Conservation (phyloP, 2,329 filamentous ascomycete genomes). For the Monilinia aucupariae region DNA sequence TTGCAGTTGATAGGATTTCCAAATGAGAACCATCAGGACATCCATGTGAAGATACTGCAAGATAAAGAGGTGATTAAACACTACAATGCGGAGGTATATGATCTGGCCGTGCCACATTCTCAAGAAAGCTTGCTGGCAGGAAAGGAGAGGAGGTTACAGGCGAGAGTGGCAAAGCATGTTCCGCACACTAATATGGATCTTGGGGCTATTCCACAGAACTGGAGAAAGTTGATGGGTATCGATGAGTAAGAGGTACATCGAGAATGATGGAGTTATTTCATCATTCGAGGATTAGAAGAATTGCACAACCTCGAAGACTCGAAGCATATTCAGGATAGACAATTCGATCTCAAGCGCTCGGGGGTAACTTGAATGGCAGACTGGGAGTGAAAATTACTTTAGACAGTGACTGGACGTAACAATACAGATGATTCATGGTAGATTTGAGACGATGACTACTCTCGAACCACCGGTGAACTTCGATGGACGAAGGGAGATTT, state of each 20-base stretch:
- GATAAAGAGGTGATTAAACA: slow-evolving; percentile 6
- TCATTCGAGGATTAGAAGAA: not conserved
- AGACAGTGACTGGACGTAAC: not conserved
- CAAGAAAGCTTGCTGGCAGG: not conserved
- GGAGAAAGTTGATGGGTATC: not conserved
- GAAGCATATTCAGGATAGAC: not conserved
- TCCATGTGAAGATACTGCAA: not conserved
- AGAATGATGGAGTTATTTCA: not conserved
- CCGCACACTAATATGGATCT: not conserved
- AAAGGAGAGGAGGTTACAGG: not conserved
- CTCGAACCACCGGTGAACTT: too few relatives aligned
- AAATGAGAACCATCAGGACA: not conserved
- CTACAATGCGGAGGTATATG: slow-evolving; percentile 3
- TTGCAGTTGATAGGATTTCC: not conserved
- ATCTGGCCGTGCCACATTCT: not conserved
- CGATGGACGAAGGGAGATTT: not conserved
- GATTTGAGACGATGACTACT: not conserved
- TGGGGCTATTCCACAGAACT: not conserved
- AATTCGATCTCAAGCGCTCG: not conserved
- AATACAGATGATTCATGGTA: too few relatives aligned
- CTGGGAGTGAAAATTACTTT: not conserved
- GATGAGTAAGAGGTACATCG: not conserved
- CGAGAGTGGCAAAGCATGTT: not conserved
- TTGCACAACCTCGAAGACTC: not conserved
- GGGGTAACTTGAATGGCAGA: not conserved